Percentiles rank a stretch among this genome's conserved stretches.
Conservation (phyloP, 345 rosid genomes). For the Pistacia integerrima region DNA sequence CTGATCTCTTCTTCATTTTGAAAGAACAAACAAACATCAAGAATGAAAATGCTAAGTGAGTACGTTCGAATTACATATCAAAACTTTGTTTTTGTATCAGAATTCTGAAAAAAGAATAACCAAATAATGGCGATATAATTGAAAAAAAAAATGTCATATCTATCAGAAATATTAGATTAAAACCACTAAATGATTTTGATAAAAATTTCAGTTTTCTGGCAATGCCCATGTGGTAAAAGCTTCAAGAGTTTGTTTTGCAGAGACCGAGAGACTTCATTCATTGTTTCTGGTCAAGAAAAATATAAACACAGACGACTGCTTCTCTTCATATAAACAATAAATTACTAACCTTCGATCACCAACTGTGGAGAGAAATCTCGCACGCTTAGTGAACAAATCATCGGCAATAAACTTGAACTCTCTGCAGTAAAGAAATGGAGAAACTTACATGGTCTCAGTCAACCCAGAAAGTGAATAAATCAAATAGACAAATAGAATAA, state of each 20-base stretch:
- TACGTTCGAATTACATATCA: too few relatives aligned
- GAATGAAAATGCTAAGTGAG: neutral
- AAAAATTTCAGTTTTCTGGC: too few relatives aligned
- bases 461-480: neutral
- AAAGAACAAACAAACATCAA: neutral
- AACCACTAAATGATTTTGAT: too few relatives aligned
- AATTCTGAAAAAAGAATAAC: too few relatives aligned
- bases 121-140: too few relatives aligned
- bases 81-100: too few relatives aligned
- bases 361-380: slow-evolving; percentile 15
- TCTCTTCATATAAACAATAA: neutral
- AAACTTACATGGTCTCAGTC: neutral
- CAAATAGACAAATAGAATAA: neutral
- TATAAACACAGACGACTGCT: neutral
- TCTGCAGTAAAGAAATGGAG: neutral
- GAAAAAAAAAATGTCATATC: too few relatives aligned
- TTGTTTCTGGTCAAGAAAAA: neutral
- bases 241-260: neutral
- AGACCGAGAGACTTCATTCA: neutral
- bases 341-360: slow-evolving; percentile 14
- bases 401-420: slow-evolving; percentile 11
- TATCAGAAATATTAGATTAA: too few relatives aligned
- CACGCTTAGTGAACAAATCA: slow-evolving; percentile 15
- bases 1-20: neutral
- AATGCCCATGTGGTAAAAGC: too few relatives aligned